Percentiles rank a stretch among this genome's conserved stretches.
phyloP scores from a whole-genome alignment of 2,329 filamentous ascomycete species.

The Sporothrix euskadiensis region DNA sequence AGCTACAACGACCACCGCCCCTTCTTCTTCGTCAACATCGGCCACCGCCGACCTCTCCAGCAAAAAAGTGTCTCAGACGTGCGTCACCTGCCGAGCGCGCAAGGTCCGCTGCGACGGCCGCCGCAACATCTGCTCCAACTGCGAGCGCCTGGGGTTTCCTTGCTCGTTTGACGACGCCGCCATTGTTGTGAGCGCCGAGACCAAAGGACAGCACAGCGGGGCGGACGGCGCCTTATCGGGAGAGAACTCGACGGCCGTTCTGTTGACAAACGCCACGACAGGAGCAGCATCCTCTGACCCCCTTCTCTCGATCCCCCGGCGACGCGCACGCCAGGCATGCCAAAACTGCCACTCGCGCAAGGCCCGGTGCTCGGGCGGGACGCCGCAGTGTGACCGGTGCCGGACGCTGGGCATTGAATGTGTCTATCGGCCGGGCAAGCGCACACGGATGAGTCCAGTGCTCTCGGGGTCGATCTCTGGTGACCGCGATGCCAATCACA shows the following conservation, averaged over 20 bases:
- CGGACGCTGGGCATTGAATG: slow-evolving; percentile 57
- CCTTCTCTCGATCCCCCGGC: slow-evolving; percentile 49
- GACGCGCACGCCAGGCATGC: slow-evolving; percentile 59
- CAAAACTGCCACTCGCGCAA: slow-evolving; percentile 60
- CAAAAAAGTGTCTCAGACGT: slow-evolving; percentile 52
- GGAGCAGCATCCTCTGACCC: slow-evolving; percentile 26
- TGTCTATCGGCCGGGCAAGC: slow-evolving; percentile 54
- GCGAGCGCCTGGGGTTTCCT: slow-evolving; percentile 58
- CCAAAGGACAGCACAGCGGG: background rate
- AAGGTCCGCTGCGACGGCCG: slow-evolving; percentile 61
- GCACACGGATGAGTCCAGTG: slow-evolving; percentile 35
- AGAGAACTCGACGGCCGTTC: background rate
- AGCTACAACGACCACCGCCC: background rate
- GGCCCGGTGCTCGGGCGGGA: slow-evolving; percentile 59
- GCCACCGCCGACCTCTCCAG: background rate
- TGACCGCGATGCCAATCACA: background rate
- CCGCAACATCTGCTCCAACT: slow-evolving; percentile 57
- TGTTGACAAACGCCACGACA: background rate
- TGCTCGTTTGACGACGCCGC: slow-evolving; percentile 55
- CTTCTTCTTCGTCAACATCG: background rate
- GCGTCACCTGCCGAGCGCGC: slow-evolving; percentile 55
- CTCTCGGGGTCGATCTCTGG: slow-evolving; percentile 17
- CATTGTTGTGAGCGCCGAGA: slow-evolving; percentile 34
- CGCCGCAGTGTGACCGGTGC: slow-evolving; percentile 56
- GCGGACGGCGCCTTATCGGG: background rate